These are phyloP conservation scores for Penicillium sp. DNA, from an alignment of 2,329 filamentous ascomycete genomes.

Conservation along the genomic window DNA sequence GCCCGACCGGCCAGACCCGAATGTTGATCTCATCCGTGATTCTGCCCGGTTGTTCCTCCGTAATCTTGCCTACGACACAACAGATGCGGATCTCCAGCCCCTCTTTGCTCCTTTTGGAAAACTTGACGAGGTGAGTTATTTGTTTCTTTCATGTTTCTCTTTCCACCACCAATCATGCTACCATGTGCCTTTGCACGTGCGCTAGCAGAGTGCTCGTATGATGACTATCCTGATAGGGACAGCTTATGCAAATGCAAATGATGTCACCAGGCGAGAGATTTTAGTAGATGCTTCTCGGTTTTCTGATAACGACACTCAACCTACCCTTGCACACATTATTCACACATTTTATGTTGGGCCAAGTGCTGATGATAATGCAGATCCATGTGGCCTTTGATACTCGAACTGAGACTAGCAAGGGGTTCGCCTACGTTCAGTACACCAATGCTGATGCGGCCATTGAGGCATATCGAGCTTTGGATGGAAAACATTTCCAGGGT, in stretches of 20 bases:
- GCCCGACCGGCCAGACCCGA: conserved; percentile 36
- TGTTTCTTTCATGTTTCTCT: conserved; percentile 1
- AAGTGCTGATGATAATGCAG: conserved; percentile 59
- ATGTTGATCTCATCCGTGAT: conserved; percentile 65
- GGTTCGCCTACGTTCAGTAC: conserved; percentile 86
- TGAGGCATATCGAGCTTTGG: conserved; percentile 74
- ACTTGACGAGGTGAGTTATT: conserved; percentile 78
- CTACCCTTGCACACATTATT: conserved; percentile 22
- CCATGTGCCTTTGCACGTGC: conserved; percentile 18
- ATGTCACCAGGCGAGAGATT: conserved; percentile 90
- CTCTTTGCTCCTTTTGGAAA: conserved; percentile 71
- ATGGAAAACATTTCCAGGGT: conserved; percentile 88
- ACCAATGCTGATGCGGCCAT: conserved; percentile 70
- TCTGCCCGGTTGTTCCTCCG: conserved; percentile 83
- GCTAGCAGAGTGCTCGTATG: conserved; percentile 56
- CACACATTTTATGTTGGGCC: conserved; percentile 23
- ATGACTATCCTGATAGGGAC: conserved; percentile 99
- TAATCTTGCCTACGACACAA: conserved; percentile 80
- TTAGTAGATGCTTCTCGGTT: conserved; percentile 99
- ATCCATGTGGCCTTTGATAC: conserved; percentile 80
- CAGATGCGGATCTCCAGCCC: conserved; percentile 72
- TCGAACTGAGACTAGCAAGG: conserved; percentile 73
- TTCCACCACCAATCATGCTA: background rate
- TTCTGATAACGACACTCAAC: conserved; percentile 63
- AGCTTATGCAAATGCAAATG: conserved; percentile 93